Evolutionary conservation across 305 asterid genomes (phyloP), one percentile per base, ranked within the genome.

Genomic region (Fraxinus greggii): DNA sequence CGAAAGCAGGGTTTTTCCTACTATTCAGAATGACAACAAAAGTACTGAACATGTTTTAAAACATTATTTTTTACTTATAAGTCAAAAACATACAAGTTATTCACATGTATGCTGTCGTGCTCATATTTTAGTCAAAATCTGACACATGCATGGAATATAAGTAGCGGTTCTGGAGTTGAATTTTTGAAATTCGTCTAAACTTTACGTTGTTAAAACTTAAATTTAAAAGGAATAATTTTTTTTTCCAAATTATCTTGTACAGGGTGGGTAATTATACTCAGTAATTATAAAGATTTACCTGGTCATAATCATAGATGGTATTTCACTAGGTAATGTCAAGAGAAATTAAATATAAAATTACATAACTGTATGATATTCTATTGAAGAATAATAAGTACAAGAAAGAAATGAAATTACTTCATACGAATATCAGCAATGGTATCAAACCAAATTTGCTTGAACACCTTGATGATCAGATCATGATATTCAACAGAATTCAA

Each of bases 401-500:
- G 19, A 36, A 36, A 36, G 0, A n/a, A 24, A 26, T 19, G 26
- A 40, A 75, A 75, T 45, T 23, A 75, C 31, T 38, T 42, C 35
- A 48, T 5, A 77, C 10, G 10, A 29, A 63, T 61, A 61, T 61
- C 70, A 7, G 70, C 29, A 6, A 61, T 26, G 72, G 15, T 63
- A 26, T 78, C 75, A 56, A 78, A 78, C 81, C 81, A 78, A 36
- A 78, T 78, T 78, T 78, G 75, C 75, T 78, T 78, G 75, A 78
- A 78, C 10, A 78, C 81, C 28, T 54, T 32, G 75, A 78, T 78
- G 81, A 78, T 78, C 26, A 78, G 26, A 19, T 61, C 59, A 33
- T 78, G 81, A 78, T 78, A 61, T 33, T 78, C 75, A 12, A 21
- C 15, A 13, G 75, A 78, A 78, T 78, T 78, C 74, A 78, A 78